Base-by-base conservation (phyloP, 2,329 filamentous ascomycete species). In the Cladosporium sp. region DNA sequence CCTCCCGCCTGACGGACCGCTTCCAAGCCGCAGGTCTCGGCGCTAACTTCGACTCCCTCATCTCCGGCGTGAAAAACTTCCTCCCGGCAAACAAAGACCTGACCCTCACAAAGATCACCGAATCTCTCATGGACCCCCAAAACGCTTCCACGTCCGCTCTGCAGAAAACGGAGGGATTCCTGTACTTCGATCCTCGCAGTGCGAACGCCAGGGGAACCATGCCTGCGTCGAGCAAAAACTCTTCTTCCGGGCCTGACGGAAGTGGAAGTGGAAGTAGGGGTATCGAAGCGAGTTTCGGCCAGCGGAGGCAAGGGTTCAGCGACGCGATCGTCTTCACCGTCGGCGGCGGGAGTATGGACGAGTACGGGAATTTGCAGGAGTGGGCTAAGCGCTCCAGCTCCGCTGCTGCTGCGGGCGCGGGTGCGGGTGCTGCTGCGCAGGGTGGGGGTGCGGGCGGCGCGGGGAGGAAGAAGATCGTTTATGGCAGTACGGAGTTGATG, bases 1-100 rank as follows among this genome's bases (percentile, higher is more conserved):
- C 89, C 9, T 92, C 87, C 38, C 87, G 92, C 33, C 82, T 98
- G 4, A 96, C 93, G 7, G 91, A 96, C 69, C 86, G 90, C 19
- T 85, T 98, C 66, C 94, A 95, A 66, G 92, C 95, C 57, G 90
- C 89, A 27, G 88, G 94, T 15, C 82, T 92, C 1, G 80, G 83
- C 42, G 81, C 84, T 48, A 97, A 97, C 67, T 88, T 98, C 62
- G 93, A 97, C 68, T 92, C 86, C 25, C 80, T 98, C 38, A 91
- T 97, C 55, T 92, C 89, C 5, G 92, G 92, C 38, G 92, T 98
- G 64, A 98, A 97, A 72, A 97, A 95, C 70, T 95, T 98, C 71
- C 74, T 98, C n/a, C 93, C 94, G 0, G 88, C 83, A 12, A 94
- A 98, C 72, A 89, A 91, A 61, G 94, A 98, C 65, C 79, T 97